Base-by-base conservation (phyloP, 2,329 filamentous ascomycete genomes). In the Epichloe glyceriae region DNA sequence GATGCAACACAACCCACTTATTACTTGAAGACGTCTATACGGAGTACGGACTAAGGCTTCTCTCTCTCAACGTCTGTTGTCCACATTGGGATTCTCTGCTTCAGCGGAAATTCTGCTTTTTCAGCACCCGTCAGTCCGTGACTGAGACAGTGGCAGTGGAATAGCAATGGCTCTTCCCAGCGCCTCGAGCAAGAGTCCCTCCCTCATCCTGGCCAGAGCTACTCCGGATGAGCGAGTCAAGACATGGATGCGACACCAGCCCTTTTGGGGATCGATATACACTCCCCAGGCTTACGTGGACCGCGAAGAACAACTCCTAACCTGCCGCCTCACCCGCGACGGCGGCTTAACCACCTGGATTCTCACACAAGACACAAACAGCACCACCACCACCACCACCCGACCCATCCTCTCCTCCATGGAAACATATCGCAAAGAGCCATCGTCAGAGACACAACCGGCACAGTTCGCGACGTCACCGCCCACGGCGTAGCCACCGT, bases 401-500 rank as follows among this genome's bases (percentile, higher is more conserved):
- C 73, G 4, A 69, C 76, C 73, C 5, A 68, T 86, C 30, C 72
- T 84, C 20, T 79, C 80, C 3, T 78, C 76, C 30, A 85, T 81
- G 62, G 83, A 86, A 65, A 76, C 77, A 10, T 70, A 83, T 49
- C 73, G 74, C 53, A 85, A 85, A 71, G 70, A 33, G 76, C 78
- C 5, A 60, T 83, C 3, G 67, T 76, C 37, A 67, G 70, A 34
- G 56, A 56, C 17, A 60, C 61, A 0, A 60, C 66, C 5, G 66
- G 67, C 43, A 55, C 57, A 38, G 60, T 67, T 35, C 59, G 61
- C 5, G 80, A 87, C 44, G 78, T 75, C 2, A 69, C 80, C 10
- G 79, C 80, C 15, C 83, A 95, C 67, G 88, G 85, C 5, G 77
- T 94, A 51, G 86, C 82, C 14, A 87, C 83, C 53, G 88, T 94